Evolutionary conservation across 345 rosid genomes (phyloP), one percentile per base, ranked within the genome.

Genomic region (Eucalyptus caleyi): DNA sequence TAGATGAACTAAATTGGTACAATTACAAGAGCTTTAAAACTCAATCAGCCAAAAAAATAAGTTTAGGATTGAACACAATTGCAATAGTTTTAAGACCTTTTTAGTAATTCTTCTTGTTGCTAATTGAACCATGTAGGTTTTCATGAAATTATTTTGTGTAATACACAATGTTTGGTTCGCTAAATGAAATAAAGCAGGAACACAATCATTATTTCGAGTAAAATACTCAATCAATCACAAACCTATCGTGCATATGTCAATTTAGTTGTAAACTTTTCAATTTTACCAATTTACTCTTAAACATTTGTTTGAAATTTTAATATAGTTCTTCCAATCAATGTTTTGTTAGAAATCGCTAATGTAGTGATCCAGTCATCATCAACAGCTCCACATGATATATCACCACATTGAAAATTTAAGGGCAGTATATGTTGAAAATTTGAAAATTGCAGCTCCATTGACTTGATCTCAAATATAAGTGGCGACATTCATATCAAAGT

Each of bases 301-400:
- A 32, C 42, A 0, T 9, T 69, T 9, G 6, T 32, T 3, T 9
- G 7, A 32, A 32, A 16, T 69, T 69, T 11, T 18, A 69, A 32
- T n/a, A 16, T 67, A 69, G 12, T 16, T 10, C 9, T 69, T 69
- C 6, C 23, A 9, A 5, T 32, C 7, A 67, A 4, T 23, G 8
- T 16, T 32, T 8, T 8, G 80, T 32, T 0, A 32, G 2, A 67
- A n/a, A 67, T 32, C 1, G 2, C 1, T 16, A 2, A 16, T 4
- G 11, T 16, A 37, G 6, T 18, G 11, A 16, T 67, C 12, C 0
- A 0, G 4, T 60, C 16, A 60, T 60, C 32, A 60, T 60, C 67
- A 11, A 26, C 1, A 26, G 0, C 14, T 26, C 16, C 15, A 26
- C 16, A 27, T 60, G 62, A 56, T 24, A 56, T 23, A 56, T 56